A percentile compares a stretch with the other conserved stretches of the same genome.
Conservation (phyloP, 148 eudicot species). For the Nepenthes gracilis region DNA sequence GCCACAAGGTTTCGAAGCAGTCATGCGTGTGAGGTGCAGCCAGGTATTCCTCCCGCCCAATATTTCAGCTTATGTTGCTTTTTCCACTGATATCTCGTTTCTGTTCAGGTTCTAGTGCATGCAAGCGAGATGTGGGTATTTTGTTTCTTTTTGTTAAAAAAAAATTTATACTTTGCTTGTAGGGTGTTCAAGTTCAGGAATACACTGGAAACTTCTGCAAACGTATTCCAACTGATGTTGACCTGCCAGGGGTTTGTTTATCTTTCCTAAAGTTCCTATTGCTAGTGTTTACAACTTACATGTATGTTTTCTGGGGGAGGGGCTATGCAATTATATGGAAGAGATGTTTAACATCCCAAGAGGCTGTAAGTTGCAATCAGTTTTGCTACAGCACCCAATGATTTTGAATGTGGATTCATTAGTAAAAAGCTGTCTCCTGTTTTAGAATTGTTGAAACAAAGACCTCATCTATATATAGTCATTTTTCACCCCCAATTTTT, state of each 20-base stretch:
- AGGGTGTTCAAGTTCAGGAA: conserved; percentile 95
- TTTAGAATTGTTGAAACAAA: no score
- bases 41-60: conserved; percentile 32
- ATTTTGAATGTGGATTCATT: no score
- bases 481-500: no score
- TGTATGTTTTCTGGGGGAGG: background rate
- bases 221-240: conserved; percentile 97
- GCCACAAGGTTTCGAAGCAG: conserved; percentile 98
- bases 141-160: background rate
- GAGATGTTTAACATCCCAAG: no score
- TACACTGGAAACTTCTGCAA: conserved; percentile 93
- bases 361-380: no score
- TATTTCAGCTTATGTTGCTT: background rate
- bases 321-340: no score
- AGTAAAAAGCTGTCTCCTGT: no score
- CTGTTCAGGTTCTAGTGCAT: background rate
- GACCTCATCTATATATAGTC: no score
- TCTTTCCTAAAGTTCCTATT: conserved; percentile 1
- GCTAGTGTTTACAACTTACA: background rate
- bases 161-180: background rate
- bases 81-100: background rate
- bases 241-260: conserved; percentile 79
- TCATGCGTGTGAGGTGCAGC: conserved; percentile 97
- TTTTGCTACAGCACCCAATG: no score
- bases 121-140: background rate